A percentile compares a stretch with the other conserved stretches of the same genome.
phyloP scores from a whole-genome alignment of 345 rosid genomes.

The Sonneratia alba region DNA sequence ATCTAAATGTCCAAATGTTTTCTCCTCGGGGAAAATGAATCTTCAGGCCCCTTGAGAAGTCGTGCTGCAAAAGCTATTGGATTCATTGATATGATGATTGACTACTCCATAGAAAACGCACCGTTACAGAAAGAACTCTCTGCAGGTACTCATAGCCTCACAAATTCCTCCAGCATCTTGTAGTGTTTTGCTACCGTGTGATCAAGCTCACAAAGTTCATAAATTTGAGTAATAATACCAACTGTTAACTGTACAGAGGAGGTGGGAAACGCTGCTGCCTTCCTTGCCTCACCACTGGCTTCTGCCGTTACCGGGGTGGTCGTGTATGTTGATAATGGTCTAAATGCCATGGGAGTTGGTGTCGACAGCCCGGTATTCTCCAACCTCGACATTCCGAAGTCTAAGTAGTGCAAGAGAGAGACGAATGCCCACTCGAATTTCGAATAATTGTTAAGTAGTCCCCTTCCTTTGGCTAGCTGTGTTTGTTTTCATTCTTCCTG shows the following conservation, averaged over 20 bases:
- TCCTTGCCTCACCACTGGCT: constrained; percentile 80
- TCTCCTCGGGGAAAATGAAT: background rate
- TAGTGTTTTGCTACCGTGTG: background rate
- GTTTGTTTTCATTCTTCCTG: background rate
- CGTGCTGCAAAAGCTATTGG: constrained; percentile 91
- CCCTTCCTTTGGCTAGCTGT: background rate
- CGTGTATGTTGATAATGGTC: constrained; percentile 85
- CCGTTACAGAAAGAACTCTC: constrained; percentile 83
- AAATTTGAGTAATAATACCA: background rate
- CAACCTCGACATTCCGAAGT: constrained; percentile 46
- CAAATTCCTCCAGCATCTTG: background rate
- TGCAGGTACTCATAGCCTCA: constrained; percentile 49
- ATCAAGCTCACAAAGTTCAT: background rate
- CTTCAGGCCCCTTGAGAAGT: constrained; percentile 69
- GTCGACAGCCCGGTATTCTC: constrained; percentile 73
- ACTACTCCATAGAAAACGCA: constrained; percentile 66
- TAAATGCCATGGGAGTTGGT: constrained; percentile 87
- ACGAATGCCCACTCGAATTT: background rate
- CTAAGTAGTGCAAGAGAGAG: constrained; percentile 8
- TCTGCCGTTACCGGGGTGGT: constrained; percentile 86
- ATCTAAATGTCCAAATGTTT: too few species aligned
- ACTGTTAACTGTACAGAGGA: constrained; percentile 41
- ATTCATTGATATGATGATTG: constrained; percentile 67
- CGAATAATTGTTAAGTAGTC: background rate
- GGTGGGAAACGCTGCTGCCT: constrained; percentile 89